A percentile compares a stretch with the other conserved stretches of the same genome.
Evolutionary conservation across 2,329 filamentous ascomycete genomes (phyloP).

Genomic region (Zymoseptoria passerinii): DNA sequence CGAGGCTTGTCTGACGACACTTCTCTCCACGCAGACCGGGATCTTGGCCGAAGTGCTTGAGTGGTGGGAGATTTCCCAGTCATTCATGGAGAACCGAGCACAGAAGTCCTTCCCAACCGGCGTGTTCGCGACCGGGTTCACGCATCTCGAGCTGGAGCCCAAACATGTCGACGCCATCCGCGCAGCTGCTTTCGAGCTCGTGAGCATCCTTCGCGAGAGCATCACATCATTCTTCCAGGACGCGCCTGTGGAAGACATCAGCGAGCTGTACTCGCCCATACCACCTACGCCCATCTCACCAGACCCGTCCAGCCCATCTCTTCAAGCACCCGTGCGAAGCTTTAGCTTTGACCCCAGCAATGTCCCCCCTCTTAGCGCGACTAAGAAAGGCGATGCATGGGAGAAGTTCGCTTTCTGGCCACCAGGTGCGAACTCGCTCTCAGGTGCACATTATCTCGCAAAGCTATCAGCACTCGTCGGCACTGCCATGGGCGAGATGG

Average conservation of each 20-base stretch:
- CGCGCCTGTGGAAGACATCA: constrained; percentile 83
- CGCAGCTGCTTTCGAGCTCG: constrained; percentile 71
- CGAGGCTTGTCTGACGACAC: constrained; percentile 59
- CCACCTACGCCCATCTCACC: constrained; percentile 63
- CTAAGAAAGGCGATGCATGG: constrained; percentile 68
- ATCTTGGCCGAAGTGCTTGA: constrained; percentile 83
- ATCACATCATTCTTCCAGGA: constrained; percentile 77
- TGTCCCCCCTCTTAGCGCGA: constrained; percentile 67
- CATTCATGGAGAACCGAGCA: constrained; percentile 79
- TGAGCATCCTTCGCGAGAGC: constrained; percentile 71
- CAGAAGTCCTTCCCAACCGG: constrained; percentile 63
- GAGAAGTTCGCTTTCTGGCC: constrained; percentile 96
- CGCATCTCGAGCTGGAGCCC: constrained; percentile 72
- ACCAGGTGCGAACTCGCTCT: constrained; percentile 82
- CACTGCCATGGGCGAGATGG: constrained; percentile 80
- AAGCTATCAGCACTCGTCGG: constrained; percentile 76
- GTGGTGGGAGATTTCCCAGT: constrained; percentile 87
- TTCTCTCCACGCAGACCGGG: constrained; percentile 67
- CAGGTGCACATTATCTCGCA: constrained; percentile 81
- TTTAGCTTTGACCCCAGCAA: constrained; percentile 75
- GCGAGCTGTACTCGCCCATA: constrained; percentile 73
- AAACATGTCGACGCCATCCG: constrained; percentile 65
- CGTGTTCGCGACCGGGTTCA: constrained; percentile 46
- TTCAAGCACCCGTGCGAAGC: constrained; percentile 45
- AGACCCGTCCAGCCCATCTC: constrained; percentile 35